Evolutionary conservation across 2,329 filamentous ascomycete species (phyloP), one percentile per base, ranked within the genome.

Genomic region (Colletotrichum sidae): DNA sequence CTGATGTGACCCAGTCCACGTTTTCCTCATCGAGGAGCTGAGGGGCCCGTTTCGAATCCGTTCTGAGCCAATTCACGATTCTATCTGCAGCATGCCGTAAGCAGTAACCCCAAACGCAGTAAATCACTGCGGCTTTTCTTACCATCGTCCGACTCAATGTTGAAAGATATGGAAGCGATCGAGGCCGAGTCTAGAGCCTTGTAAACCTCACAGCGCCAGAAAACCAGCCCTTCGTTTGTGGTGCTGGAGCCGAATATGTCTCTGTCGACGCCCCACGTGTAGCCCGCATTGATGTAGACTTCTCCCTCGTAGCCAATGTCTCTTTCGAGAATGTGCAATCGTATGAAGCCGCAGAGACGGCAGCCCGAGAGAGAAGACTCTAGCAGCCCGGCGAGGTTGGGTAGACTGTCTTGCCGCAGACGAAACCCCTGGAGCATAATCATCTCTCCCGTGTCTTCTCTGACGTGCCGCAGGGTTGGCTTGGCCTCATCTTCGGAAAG

Each of bases 141-240:
- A 59, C 47, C 9, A 33, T 38, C 6, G 1, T 33, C 38, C 3
- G 47, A 44, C 12, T 59, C 56, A 10, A 59, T 59, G 8, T 45
- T 41, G 11, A 59, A 59, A 59, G 8, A 34, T 12, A 46, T 9
- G 47, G 47, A 25, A 53, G 10, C 1, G 10, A 8, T 1, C 13
- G 33, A 9, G 39, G 8, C 8, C 44, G n/a, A 17, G 7, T 17
- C 44, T 46, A 2, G 33, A 6, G 15, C 7, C 3, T 59, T 46
- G 9, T 59, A 59, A 4, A 59, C 38, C 39, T 53, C 47, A 13
- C 56, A 53, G 8, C 56, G 35, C 56, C 56, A 53, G 39, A 59
- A 59, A 2, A 41, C 47, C 12, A 59, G 37, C 6, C 56, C 56
- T 2, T 41, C 17, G 6, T 59, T 34, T 4, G 15, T 45, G 4